Evolutionary conservation across 139 green algal species (phyloP), one percentile per base, ranked within the genome.

Genomic region (Edaphochlamys debaryana): DNA sequence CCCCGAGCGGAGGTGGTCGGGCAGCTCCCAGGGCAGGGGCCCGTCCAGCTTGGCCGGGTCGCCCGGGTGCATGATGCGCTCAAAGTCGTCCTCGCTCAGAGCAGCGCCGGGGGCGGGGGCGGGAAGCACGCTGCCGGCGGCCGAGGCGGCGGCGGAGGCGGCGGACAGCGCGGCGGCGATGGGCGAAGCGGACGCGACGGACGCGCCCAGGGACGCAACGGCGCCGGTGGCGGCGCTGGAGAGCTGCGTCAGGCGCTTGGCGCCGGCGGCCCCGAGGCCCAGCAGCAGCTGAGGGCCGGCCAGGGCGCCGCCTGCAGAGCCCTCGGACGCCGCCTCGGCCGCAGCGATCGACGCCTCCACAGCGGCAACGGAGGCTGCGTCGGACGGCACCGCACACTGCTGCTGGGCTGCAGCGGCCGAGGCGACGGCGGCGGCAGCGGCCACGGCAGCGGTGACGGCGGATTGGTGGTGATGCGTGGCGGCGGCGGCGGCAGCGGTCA

Each of bases 21-120:
- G 87, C 67, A 91, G 87, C 79, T 91, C 87, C 86, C 86, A 90
- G 29, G 86, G 86, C 79, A 91, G 84, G 30, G 87, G 87, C 1
- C 87, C 87, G 70, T 91, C 87, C 63, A 91, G 87, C 79, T 91
- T 91, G 41, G 58, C n/a, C 13, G 79, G 63, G 52, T 74, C 72
- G 20, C 82, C 79, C 3, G 87, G 87, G 62, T 90, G 87, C 87
- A 90, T 90, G 52, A 85, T 79, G 52, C 64, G 30, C 17, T 88
- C 82, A 63, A 88, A 90, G 48, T 67, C 68, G 50, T 83, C 77
- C 20, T 71, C 62, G n/a, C 41, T 82, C 60, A 72, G 34, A 2
- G n/a, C 56, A 19, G 15, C 73, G 25, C n/a, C n/a, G n/a, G n/a
- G n/a, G n/a, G n/a, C n/a, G n/a, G n/a, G n/a, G n/a, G n/a, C n/a